These are phyloP conservation scores for Yamadazyma tumulicola DNA, from an alignment of 805 yeast genomes.

Conservation along the genomic window DNA sequence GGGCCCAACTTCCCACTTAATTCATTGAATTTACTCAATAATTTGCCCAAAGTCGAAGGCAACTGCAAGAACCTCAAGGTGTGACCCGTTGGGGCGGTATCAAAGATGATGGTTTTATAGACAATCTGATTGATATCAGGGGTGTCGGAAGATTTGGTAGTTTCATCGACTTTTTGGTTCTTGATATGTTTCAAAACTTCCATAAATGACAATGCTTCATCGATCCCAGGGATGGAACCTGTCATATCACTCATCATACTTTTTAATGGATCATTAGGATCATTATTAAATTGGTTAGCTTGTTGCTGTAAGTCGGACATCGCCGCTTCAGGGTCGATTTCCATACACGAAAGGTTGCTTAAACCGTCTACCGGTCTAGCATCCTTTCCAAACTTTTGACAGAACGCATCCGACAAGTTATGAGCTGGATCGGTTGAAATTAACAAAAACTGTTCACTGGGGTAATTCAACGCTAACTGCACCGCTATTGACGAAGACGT, in stretches of 20 bases:
- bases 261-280: slow-evolving; percentile 60
- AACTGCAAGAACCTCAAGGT: slow-evolving; percentile 91
- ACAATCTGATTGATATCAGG: slow-evolving; percentile 20
- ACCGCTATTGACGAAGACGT: slow-evolving; percentile 94
- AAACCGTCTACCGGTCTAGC: slow-evolving; percentile 92
- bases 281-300: slow-evolving; percentile 52
- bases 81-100: slow-evolving; percentile 99
- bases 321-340: slow-evolving; percentile 94
- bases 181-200: slow-evolving; percentile 97
- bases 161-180: slow-evolving; percentile 44
- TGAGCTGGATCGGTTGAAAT: slow-evolving; percentile 99
- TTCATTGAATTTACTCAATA: slow-evolving; percentile 83
- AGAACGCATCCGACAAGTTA: slow-evolving; percentile 94
- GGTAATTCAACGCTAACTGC: slow-evolving; percentile 83
- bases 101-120: slow-evolving; percentile 90
- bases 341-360: slow-evolving; percentile 91
- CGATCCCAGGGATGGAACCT: slow-evolving; percentile 95
- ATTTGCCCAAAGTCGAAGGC: slow-evolving; percentile 87
- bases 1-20: slow-evolving; percentile 88
- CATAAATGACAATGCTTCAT: slow-evolving; percentile 96
- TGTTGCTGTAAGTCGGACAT: slow-evolving; percentile 76
- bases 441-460: slow-evolving; percentile 73
- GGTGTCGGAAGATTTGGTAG: slow-evolving; percentile 5
- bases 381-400: slow-evolving; percentile 96
- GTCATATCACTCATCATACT: slow-evolving; percentile 86